Percentiles rank a stretch among this genome's conserved stretches.
phyloP scores from a whole-genome alignment of 208 protist species.

The Plasmodiophora brassicae region DNA sequence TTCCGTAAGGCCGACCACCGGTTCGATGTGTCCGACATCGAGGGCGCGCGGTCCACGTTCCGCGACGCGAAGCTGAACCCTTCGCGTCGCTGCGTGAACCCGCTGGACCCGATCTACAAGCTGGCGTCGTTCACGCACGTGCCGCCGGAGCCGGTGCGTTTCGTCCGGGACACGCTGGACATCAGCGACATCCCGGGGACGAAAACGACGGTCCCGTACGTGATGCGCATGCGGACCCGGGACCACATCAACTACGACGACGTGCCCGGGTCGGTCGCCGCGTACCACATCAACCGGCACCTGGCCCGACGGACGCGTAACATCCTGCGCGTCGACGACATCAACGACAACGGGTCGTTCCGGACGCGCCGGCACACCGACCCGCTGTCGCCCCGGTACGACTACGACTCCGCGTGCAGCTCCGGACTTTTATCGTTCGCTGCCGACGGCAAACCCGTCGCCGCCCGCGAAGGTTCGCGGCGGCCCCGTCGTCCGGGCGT shows the following conservation, averaged over 20 bases:
- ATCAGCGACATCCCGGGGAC: constrained; percentile 27
- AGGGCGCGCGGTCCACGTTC: neutral
- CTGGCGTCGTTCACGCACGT: neutral
- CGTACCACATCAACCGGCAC: neutral
- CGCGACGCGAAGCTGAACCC: neutral
- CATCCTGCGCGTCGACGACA: neutral
- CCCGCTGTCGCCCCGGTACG: constrained; percentile 17
- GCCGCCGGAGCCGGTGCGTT: constrained; percentile 15
- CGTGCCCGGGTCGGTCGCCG: neutral
- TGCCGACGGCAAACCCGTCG: neutral
- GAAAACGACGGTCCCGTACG: constrained; percentile 13
- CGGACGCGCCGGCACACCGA: neutral
- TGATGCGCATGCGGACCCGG: neutral
- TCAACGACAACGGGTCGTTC: neutral
- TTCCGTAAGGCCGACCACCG: neutral
- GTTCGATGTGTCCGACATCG: neutral
- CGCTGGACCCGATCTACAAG: neutral
- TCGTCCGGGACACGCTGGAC: neutral
- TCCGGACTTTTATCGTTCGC: neutral
- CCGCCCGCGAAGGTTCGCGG: neutral
- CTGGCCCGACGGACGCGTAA: neutral
- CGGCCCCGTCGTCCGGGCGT: too few species aligned
- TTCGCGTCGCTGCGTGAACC: neutral
- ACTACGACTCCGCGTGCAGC: neutral
- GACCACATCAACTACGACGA: constrained; percentile 33